Conservation (phyloP, 495 filamentous ascomycete species). For the Tuber umbilicatum region DNA sequence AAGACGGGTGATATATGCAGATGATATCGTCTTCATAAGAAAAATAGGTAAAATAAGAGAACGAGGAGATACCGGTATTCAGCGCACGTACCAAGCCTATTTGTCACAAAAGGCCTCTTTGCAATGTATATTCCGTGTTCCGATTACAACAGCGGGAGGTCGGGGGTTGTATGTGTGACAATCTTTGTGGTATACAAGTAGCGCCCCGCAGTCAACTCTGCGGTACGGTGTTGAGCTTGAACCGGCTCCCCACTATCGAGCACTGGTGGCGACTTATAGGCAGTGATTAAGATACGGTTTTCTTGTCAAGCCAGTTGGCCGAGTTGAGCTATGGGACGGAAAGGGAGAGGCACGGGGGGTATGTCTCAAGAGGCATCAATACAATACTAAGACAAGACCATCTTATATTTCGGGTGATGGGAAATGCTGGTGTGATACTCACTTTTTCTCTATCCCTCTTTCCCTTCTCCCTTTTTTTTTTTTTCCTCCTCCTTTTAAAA, state of each 20-base stretch:
- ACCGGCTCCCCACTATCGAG: not conserved
- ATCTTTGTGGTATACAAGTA: not conserved
- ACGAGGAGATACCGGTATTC: conserved; percentile 12
- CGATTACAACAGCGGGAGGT: not conserved
- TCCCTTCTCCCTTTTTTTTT: conserved; percentile 1
- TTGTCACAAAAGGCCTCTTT: conserved; percentile 13
- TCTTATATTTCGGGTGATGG: conserved; percentile 10
- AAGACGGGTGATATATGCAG: not conserved
- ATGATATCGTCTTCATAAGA: not conserved
- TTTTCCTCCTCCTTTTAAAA: not conserved
- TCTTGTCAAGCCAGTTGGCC: conserved; percentile 12
- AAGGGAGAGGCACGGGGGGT: conserved; percentile 19
- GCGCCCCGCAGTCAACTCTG: not conserved
- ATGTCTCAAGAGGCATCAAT: conserved; percentile 35
- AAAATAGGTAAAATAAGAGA: conserved; percentile 12
- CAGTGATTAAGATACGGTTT: conserved; percentile 22
- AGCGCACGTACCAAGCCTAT: conserved; percentile 32
- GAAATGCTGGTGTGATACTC: conserved; percentile 16
- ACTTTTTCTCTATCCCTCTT: conserved; percentile 20
- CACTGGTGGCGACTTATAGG: conserved; percentile 15
- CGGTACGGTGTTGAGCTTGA: not conserved
- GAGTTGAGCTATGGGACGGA: conserved; percentile 16
- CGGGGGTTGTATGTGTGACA: not conserved
- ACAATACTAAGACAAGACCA: conserved; percentile 23
- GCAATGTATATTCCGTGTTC: not conserved